Evolutionary conservation across 2,329 filamentous ascomycete genomes (phyloP), one percentile per base, ranked within the genome.

Genomic region (Apiospora aurea): DNA sequence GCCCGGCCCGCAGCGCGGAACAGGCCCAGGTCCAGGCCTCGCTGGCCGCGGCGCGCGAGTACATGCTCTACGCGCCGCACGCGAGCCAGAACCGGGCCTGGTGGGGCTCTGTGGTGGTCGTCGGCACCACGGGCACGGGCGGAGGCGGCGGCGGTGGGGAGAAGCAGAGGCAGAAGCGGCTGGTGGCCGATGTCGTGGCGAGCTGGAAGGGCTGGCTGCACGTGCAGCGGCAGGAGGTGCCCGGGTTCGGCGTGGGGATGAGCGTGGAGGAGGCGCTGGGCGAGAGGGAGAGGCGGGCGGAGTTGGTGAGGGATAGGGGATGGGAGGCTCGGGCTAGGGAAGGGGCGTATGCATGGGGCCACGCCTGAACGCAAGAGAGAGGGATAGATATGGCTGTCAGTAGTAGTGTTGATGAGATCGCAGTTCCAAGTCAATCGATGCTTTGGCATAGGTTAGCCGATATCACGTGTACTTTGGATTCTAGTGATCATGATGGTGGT

Each of bases 41-140:
- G 6, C 76, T 88, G 8, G 77, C 81, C 1, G 81, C 82, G 0
- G 83, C 85, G 4, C 82, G 85, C 69, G 76, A 81, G 57, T 85
- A 84, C 76, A 87, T 90, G 82, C 79, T 90, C 6, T 90, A 90
- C 77, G 72, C 77, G 8, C 82, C 83, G 72, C 77, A 76, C 49
- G 89, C 86, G 73, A 89, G 86, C 74, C 81, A 82, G 6, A 79
- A 75, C 38, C 83, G 88, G 4, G 83, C 85, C 72, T 89, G 86
- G 85, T 90, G 89, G 88, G 88, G 89, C n/a, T 88, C 87, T 1
- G 75, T 90, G 38, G 84, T 90, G 6, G 75, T 90, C 51, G 87
- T 86, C 13, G 83, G 83, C 0, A 74, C 78, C 41, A 79, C 6
- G 81, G 82, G 26, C 76, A 82, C 69, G 73, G 82, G 57, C 76